Conservation (phyloP, 345 rosid genomes). For the Sisymbrium irio region DNA sequence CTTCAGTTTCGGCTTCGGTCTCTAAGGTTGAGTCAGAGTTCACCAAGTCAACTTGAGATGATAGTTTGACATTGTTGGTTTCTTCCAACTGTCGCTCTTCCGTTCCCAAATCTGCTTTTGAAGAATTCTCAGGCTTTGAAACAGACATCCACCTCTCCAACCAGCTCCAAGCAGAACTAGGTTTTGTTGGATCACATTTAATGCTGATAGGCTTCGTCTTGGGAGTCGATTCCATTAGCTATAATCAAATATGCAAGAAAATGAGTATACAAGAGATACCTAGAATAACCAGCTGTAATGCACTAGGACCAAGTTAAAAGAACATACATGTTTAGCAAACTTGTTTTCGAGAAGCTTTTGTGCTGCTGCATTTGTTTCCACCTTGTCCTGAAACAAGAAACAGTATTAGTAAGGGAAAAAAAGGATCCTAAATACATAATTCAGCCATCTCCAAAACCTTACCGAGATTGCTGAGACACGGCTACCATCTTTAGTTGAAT, state of each 20-base stretch:
- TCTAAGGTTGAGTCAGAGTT: slow-evolving; percentile 31
- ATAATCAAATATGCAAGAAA: slow-evolving; percentile 26
- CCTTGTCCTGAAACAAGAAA: slow-evolving; percentile 49
- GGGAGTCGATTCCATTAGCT: slow-evolving; percentile 83
- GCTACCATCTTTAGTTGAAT: slow-evolving; percentile 37
- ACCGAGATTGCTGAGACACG: slow-evolving; percentile 40
- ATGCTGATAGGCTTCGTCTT: slow-evolving; percentile 59
- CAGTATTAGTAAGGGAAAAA: neutral
- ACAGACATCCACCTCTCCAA: slow-evolving; percentile 94
- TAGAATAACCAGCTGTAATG: neutral
- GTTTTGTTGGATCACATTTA: slow-evolving; percentile 79
- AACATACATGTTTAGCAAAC: slow-evolving; percentile 80
- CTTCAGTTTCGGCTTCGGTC: slow-evolving; percentile 43
- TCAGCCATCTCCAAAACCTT: slow-evolving; percentile 8
- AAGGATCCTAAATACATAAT: neutral
- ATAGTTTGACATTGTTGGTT: slow-evolving; percentile 25
- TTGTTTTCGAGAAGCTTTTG: slow-evolving; percentile 71
- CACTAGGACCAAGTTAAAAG: neutral
- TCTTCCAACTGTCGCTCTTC: slow-evolving; percentile 45
- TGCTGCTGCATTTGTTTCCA: slow-evolving; percentile 46
- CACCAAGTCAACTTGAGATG: slow-evolving; percentile 38
- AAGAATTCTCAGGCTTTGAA: slow-evolving; percentile 46
- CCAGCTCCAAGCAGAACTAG: slow-evolving; percentile 90
- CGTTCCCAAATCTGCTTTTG: slow-evolving; percentile 23
- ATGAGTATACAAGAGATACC: slow-evolving; percentile 5